Base-by-base conservation (phyloP, 2,329 filamentous ascomycete species). In the Coniochaeta sp. region DNA sequence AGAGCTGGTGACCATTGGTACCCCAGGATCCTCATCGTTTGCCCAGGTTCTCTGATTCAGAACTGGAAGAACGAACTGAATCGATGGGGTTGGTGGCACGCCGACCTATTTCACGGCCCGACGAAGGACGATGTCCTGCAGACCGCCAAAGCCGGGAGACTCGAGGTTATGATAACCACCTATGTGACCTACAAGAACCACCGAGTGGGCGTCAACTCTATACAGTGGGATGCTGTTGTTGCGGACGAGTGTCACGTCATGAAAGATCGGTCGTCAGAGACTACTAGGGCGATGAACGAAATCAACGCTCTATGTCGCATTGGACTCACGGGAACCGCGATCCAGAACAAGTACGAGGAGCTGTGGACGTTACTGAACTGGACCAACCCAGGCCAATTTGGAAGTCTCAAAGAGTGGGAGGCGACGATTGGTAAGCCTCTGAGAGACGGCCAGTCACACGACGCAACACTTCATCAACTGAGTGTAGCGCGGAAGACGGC, bases 341-440 rank as follows among this genome's bases (percentile, higher is more conserved):
- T 99, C 42, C 94, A 99, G 65, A 99, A 99, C 67, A 94, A 89
- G 58, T 99, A 99, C 65, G 90, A 96, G 64, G 94, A 99, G 66
- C 77, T 99, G 1, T 99, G 92, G 92, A 95, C 91, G 0, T 75
- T 99, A 0, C 74, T 99, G 3, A 95, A 99, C 65, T 99, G 94
- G 94, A 91, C 91, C 0, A 94, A 95, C 59, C 94, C 94, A 0
- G 92, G 91, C 0, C 70, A 77, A 46, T 79, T 85, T 51, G 81
- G 80, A 14, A 75, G 75, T 0, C 62, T 87, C 9, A 72, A 79
- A 5, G 87, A 88, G 38, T 99, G 94, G 94, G 86, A 83, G 61
- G 75, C 79, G 18, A 83, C 80, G 32, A 89, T 99, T 53, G 85
- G 85, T 50, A 80, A 85, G 20, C 94, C 92, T 0, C 73, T 99